Evolutionary conservation across 2,329 filamentous ascomycete species (phyloP), one percentile per base, ranked within the genome.

Genomic region (Claviceps maximensis): DNA sequence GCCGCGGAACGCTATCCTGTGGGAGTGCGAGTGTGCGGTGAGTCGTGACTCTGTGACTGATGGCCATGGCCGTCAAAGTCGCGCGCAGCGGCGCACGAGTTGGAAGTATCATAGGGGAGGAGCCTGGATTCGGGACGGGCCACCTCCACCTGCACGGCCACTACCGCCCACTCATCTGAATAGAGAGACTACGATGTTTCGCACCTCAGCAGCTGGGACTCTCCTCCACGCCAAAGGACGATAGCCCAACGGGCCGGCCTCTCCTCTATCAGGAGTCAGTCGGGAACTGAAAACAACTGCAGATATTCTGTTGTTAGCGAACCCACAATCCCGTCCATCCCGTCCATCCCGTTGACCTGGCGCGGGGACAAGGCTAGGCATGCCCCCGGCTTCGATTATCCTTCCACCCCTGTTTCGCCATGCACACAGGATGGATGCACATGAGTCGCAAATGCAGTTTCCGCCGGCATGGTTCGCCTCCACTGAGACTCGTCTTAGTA

Each of bases 391-490:
- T 40, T 36, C 40, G 17, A 38, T 47, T 50, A 29, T 40, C 36
- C 25, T 50, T 25, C 41, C 44, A 33, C 47, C 47, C 53, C 47
- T 41, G 50, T 51, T 48, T 44, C 36, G 42, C 33, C 29, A 2
- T 15, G 12, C 46, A 48, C 46, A 48, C 29, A 5, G 29, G 29
- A 12, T 13, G 40, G 19, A 23, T 15, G 7, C 49, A 48, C 42
- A 46, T 29, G 41, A 49, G 48, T 55, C 53, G 50, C 40, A 52
- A 41, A 45, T 46, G 50, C 42, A 48, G 51, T 48, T 55, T 53
- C 54, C 54, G 51, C 51, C 40, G 51, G 48, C 51, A 45, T 47
- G 54, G 54, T 51, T 55, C 54, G 42, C 48, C 51, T 55, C 49
- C 54, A 53, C 49, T 41, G 51, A 53, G 51, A 48, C 51, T 55